Evolutionary conservation across 139 green algal genomes (phyloP).

Genomic region (Pleodorina starrii): DNA sequence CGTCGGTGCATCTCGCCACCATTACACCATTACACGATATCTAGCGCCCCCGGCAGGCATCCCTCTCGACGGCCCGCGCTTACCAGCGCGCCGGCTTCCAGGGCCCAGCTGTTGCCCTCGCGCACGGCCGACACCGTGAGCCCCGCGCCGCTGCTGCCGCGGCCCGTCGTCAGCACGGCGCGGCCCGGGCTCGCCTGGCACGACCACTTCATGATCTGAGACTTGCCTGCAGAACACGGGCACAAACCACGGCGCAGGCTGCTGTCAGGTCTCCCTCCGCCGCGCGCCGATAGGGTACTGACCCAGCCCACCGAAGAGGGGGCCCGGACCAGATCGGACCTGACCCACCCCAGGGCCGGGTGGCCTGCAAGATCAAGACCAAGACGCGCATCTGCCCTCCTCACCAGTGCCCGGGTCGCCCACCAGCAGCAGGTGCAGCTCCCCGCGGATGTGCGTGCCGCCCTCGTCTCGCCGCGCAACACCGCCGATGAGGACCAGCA

Average conservation of each 20-base stretch:
- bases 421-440: constrained; percentile 93
- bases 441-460: constrained; percentile 62
- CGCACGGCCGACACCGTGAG: constrained; percentile 89
- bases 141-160: constrained; percentile 80
- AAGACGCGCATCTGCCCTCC: not conserved
- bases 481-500: constrained; percentile 88
- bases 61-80: no score
- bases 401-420: constrained; percentile 90
- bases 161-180: constrained; percentile 83
- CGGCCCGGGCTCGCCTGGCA: constrained; percentile 70
- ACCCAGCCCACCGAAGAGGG: no score
- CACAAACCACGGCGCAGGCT: no score
- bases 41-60: no score
- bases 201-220: constrained; percentile 88
- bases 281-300: no score
- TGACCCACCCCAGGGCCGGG: no score
- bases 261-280: no score
- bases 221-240: constrained; percentile 60
- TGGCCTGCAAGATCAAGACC: no score
- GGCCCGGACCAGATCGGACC: no score
- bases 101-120: constrained; percentile 82
- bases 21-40: no score
- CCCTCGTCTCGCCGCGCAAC: constrained; percentile 57
- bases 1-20: no score
- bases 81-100: constrained; percentile 90